These are phyloP conservation scores for Neofusicoccum umdonicola DNA, from an alignment of 2,329 filamentous ascomycete genomes.

Conservation along the genomic window DNA sequence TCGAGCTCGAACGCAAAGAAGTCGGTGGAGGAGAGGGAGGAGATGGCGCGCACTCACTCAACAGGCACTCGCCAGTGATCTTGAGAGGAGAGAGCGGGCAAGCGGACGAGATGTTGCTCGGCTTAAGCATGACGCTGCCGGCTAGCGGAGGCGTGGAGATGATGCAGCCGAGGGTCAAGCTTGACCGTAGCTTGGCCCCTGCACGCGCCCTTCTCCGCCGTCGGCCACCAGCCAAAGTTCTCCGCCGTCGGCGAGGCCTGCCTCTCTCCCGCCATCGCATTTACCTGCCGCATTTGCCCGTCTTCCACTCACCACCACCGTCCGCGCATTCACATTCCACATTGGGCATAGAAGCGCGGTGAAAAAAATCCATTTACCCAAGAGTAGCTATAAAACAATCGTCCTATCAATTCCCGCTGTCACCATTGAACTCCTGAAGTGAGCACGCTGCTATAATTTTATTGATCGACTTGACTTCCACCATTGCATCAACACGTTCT, in stretches of 20 bases:
- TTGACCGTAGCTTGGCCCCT: not conserved
- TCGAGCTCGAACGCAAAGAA: not conserved
- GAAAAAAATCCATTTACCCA: conserved; percentile 12
- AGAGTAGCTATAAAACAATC: conserved; percentile 8
- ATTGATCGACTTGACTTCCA: not conserved
- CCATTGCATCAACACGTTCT: not conserved
- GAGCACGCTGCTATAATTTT: conserved; percentile 12
- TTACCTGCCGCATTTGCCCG: too few species aligned
- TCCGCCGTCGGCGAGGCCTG: not conserved
- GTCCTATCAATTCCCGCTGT: not conserved
- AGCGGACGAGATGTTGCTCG: not conserved
- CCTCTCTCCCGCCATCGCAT: not conserved
- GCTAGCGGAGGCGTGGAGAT: conserved; percentile 9
- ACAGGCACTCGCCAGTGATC: not conserved
- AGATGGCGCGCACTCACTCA: not conserved
- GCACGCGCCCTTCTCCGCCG: not conserved
- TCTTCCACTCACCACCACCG: not conserved
- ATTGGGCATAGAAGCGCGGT: not conserved
- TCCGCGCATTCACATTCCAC: not conserved
- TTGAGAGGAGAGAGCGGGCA: not conserved
- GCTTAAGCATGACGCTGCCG: conserved; percentile 14
- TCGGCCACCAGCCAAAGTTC: not conserved
- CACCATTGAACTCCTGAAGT: not conserved
- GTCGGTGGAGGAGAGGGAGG: not conserved
- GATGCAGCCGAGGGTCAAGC: conserved; percentile 10